These are phyloP conservation scores for Erythrobasidium hasegawianum DNA, from an alignment of 1,284 basidiomycete species.

Conservation along the genomic window DNA sequence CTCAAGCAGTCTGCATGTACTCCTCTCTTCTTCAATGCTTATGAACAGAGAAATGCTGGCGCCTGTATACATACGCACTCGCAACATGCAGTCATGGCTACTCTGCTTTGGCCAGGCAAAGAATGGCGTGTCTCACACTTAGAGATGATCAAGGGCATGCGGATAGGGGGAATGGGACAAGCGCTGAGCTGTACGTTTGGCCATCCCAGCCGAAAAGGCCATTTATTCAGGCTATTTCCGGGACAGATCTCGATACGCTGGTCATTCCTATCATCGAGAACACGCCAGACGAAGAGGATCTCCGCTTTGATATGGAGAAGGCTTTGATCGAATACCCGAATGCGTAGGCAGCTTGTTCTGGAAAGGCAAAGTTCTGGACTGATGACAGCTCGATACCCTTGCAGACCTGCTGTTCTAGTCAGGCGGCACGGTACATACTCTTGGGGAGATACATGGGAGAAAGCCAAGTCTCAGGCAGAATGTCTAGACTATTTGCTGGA, in stretches of 20 bases:
- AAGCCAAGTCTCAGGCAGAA: conserved; percentile 74
- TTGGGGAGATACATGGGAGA: conserved; percentile 64
- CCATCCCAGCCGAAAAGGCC: not conserved
- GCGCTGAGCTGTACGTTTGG: conserved; percentile 57
- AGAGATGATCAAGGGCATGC: conserved; percentile 83
- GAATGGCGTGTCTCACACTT: conserved; percentile 75
- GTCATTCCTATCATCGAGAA: conserved; percentile 82
- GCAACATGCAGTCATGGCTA: conserved; percentile 69
- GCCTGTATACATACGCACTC: conserved; percentile 84
- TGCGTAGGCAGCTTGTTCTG: conserved; percentile 50
- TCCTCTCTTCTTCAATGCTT: conserved; percentile 86
- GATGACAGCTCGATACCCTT: not conserved
- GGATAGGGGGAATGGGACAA: conserved; percentile 65
- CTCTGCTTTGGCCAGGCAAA: conserved; percentile 65
- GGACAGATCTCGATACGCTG: conserved; percentile 68
- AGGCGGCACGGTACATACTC: conserved; percentile 62
- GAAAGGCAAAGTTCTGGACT: not conserved
- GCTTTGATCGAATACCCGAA: conserved; percentile 74
- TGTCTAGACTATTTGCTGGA: conserved; percentile 84
- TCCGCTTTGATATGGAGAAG: conserved; percentile 76
- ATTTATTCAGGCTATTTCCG: not conserved
- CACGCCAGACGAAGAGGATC: conserved; percentile 78
- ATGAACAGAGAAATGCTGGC: conserved; percentile 67
- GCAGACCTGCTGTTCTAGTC: conserved; percentile 65
- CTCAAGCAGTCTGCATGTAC: conserved; percentile 53